These are phyloP conservation scores for Trichoderma atrobrunneum DNA, from an alignment of 2,329 filamentous ascomycete genomes.

Conservation along the genomic window DNA sequence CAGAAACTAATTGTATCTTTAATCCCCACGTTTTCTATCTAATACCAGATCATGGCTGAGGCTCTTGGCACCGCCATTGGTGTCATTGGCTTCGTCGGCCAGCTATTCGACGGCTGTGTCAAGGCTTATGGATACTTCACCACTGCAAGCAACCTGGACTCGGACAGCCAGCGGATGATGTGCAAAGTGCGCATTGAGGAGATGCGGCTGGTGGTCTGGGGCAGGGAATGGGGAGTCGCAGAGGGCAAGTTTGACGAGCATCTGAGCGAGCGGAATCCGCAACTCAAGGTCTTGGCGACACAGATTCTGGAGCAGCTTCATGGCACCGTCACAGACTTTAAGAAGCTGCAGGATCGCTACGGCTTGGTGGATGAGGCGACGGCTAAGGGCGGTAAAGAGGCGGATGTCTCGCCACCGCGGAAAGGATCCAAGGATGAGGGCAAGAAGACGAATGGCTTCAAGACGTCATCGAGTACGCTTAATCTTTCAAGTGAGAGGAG, in stretches of 20 bases:
- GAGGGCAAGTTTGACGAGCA: conserved; percentile 45
- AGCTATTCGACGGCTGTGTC: conserved; percentile 47
- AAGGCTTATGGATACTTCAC: conserved; percentile 46
- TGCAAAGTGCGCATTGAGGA: conserved; percentile 51
- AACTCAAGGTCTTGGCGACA: conserved; percentile 39
- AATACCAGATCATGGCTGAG: conserved; percentile 32
- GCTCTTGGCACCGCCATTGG: conserved; percentile 42
- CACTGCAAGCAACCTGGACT: conserved; percentile 41
- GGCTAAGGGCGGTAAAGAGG: conserved; percentile 5
- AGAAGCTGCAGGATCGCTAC: conserved; percentile 42
- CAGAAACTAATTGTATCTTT: background rate
- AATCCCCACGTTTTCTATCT: background rate
- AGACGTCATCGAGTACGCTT: conserved; percentile 12
- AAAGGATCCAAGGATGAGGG: conserved; percentile 26
- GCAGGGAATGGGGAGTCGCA: conserved; percentile 46
- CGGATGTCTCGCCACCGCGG: conserved; percentile 25
- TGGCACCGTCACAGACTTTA: conserved; percentile 44
- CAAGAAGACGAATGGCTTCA: conserved; percentile 24
- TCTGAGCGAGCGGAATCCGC: conserved; percentile 37
- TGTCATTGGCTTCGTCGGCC: conserved; percentile 44
- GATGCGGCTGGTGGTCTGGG: conserved; percentile 48
- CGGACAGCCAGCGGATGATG: conserved; percentile 42
- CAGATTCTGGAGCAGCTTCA: conserved; percentile 44
- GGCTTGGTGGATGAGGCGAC: conserved; percentile 37
- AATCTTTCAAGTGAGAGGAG: conserved; percentile 26